phyloP scores from a whole-genome alignment of 2,329 filamentous ascomycete species.

The Celoporthe dispersa region DNA sequence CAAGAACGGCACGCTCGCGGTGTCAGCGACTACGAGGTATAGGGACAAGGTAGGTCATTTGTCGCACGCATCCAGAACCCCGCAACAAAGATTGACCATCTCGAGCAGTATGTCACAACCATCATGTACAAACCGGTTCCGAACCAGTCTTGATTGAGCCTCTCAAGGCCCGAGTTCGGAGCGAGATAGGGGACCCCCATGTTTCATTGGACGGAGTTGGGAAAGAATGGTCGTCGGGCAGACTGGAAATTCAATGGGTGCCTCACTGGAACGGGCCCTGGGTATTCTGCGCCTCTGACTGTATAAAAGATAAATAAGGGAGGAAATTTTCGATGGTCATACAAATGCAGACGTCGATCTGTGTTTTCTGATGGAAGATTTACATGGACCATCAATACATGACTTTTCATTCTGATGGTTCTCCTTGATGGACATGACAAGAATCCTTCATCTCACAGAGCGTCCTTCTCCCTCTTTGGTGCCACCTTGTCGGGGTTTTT shows the following conservation, averaged over 20 bases:
- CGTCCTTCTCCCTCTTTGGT: neutral
- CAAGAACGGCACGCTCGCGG: conserved; percentile 92
- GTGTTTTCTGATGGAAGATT: conserved; percentile 29
- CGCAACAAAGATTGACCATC: conserved; percentile 31
- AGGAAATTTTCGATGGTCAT: neutral
- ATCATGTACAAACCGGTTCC: conserved; percentile 89
- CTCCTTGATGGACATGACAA: neutral
- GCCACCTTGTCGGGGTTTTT: neutral
- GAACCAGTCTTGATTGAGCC: conserved; percentile 19
- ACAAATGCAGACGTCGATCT: conserved; percentile 8
- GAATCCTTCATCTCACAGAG: neutral
- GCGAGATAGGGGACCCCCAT: neutral
- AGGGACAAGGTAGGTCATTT: conserved; percentile 78
- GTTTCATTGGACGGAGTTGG: conserved; percentile 25
- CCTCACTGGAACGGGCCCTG: conserved; percentile 5
- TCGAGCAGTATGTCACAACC: conserved; percentile 84
- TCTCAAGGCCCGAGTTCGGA: neutral
- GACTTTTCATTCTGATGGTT: neutral
- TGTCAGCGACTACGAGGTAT: conserved; percentile 96
- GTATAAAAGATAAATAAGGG: conserved; percentile 24
- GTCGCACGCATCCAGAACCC: neutral
- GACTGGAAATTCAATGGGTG: conserved; percentile 12
- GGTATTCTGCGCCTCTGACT: conserved; percentile 15
- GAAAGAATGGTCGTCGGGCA: conserved; percentile 13
- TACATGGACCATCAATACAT: conserved; percentile 20